Evolutionary conservation across 345 rosid species (phyloP).

Genomic region (Bruguiera gymnorhiza): DNA sequence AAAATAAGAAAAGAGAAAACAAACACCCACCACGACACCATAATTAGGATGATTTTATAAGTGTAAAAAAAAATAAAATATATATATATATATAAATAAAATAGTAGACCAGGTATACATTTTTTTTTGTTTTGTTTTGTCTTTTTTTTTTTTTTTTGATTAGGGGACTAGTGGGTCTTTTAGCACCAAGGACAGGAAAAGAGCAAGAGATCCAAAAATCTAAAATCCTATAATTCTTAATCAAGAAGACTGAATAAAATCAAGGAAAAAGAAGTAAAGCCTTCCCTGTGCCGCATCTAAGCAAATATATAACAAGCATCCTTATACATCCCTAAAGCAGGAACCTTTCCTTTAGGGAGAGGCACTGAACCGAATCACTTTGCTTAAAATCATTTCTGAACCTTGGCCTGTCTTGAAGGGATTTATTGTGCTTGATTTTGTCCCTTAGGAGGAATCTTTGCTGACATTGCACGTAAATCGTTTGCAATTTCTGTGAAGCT

Average conservation of each 20-base stretch:
- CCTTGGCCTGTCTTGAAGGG: conserved; percentile 16
- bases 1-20: too few species aligned
- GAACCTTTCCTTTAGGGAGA: not conserved
- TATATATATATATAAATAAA: too few species aligned
- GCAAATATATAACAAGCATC: not conserved
- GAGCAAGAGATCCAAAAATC: not conserved
- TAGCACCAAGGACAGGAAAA: not conserved
- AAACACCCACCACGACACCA: too few species aligned
- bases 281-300: not conserved
- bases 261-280: not conserved
- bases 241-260: not conserved
- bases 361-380: not conserved
- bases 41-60: too few species aligned
- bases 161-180: too few species aligned
- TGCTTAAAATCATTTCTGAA: conserved; percentile 13
- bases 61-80: too few species aligned
- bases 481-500: conserved; percentile 52
- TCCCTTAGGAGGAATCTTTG: conserved; percentile 46
- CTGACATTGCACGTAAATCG: conserved; percentile 47
- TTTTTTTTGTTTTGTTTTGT: too few species aligned
- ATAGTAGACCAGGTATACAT: too few species aligned
- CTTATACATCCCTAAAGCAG: not conserved
- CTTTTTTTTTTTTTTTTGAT: too few species aligned
- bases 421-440: conserved; percentile 31
- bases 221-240: conserved; percentile 4